These are phyloP conservation scores for Stephania japonica DNA, from an alignment of 164 flowering plant genomes.

Conservation along the genomic window DNA sequence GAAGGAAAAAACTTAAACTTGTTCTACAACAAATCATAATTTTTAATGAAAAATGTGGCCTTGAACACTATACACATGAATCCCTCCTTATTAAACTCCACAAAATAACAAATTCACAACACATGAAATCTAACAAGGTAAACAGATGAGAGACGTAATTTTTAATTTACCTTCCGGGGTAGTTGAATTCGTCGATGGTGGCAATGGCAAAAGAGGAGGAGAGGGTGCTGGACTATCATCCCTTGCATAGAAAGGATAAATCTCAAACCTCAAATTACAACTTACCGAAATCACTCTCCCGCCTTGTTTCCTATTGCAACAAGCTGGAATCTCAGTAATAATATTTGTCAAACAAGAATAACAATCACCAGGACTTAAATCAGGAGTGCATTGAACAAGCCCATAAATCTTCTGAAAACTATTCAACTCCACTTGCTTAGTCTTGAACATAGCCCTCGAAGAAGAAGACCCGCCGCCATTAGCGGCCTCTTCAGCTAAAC, in stretches of 20 bases:
- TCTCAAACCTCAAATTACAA: conserved; percentile 31
- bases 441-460: neutral
- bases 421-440: conserved; percentile 12
- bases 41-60: no score
- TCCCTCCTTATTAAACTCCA: no score
- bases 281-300: conserved; percentile 27
- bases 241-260: conserved; percentile 16
- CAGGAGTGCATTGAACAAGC: conserved; percentile 35
- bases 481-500: neutral
- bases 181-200: neutral
- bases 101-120: no score
- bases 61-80: no score
- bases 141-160: no score
- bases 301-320: conserved; percentile 14
- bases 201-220: neutral
- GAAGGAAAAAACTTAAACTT: no score
- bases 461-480: neutral
- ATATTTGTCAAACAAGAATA: conserved; percentile 15
- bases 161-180: neutral
- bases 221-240: neutral
- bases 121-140: no score
- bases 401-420: conserved; percentile 19
- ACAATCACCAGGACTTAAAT: conserved; percentile 22
- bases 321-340: neutral
- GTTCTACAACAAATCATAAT: no score